Evolutionary conservation across 78 protist genomes (phyloP), one percentile per base, ranked within the genome.

Genomic region (Dictyostelium capitatum): DNA sequence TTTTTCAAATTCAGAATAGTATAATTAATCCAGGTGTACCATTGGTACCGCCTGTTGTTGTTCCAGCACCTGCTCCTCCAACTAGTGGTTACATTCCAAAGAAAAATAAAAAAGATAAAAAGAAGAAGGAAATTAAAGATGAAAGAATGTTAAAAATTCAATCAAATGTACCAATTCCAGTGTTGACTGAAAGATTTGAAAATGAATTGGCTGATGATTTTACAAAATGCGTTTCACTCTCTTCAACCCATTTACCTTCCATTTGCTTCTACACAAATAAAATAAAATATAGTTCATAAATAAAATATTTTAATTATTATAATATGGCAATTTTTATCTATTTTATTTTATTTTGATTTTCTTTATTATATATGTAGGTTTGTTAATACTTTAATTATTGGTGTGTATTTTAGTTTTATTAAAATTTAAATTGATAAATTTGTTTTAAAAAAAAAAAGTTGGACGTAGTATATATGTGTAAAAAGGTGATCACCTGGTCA

Each of bases 241-340:
- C 95, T 0, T 11, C 96, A 0, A 19, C 91, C 14, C 20, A 75
- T 12, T 89, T 97, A 46, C 98, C 98, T 10, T 96, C 98, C 0
- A 73, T 85, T 62, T 94, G 97, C 90, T 90, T 84, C 56, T 96
- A 92, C 83, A 96, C 99, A 4, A 53, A n/a, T n/a, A n/a, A n/a
- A n/a, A n/a, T n/a, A n/a, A n/a, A n/a, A n/a, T n/a, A n/a, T n/a
- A n/a, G n/a, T n/a, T n/a, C n/a, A n/a, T n/a, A n/a, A n/a, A n/a
- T n/a, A n/a, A n/a, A n/a, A n/a, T n/a, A n/a, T n/a, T n/a, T n/a
- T n/a, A n/a, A n/a, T n/a, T n/a, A n/a, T n/a, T n/a, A n/a, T n/a
- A n/a, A n/a, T n/a, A n/a, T n/a, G n/a, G n/a, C n/a, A n/a, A n/a
- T n/a, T n/a, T n/a, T n/a, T n/a, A n/a, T n/a, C n/a, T n/a, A n/a